Base-by-base conservation (phyloP, 2,329 filamentous ascomycete species). In the Colletotrichum falcatum region DNA sequence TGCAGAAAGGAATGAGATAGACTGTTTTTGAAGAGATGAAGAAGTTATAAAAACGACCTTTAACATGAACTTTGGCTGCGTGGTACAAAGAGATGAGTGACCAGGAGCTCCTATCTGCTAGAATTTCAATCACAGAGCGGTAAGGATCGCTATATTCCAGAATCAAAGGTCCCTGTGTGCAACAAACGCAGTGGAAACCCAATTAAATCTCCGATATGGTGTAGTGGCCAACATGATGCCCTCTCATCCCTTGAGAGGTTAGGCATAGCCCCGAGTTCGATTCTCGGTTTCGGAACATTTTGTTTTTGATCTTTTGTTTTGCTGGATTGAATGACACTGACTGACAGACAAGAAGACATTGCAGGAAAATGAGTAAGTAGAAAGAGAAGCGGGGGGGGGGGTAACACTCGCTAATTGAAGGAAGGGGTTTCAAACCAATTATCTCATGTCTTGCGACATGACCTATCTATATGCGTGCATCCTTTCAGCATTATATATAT, bases 151-250 rank as follows among this genome's bases (percentile, higher is more conserved):
- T n/a, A n/a, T n/a, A n/a, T n/a, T n/a, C n/a, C n/a, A n/a, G n/a
- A n/a, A n/a, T n/a, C n/a, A n/a, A n/a, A n/a, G n/a, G n/a, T n/a
- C n/a, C n/a, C n/a, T n/a, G n/a, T n/a, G n/a, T n/a, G n/a, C n/a
- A n/a, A n/a, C n/a, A n/a, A n/a, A n/a, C n/a, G n/a, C n/a, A n/a
- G n/a, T n/a, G n/a, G n/a, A n/a, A n/a, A n/a, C n/a, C n/a, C n/a
- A n/a, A n/a, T n/a, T n/a, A n/a, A n/a, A n/a, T n/a, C n/a, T 66
- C 67, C 63, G 63, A 70, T 70, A 70, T 70, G 67, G 63, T 70
- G 67, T 70, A 70, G 67, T 70, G 67, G 67, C 67, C 63, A 70
- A 70, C 67, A 70, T 70, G 67, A 66, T 70, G 67, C 67, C 67
- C 67, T 70, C 67, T 70, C 67, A 70, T 42, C 0, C 0, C 0